Evolutionary conservation across 306 rosid genomes (phyloP), one percentile per base, ranked within the genome.

Genomic region (Sophora flavescens): DNA sequence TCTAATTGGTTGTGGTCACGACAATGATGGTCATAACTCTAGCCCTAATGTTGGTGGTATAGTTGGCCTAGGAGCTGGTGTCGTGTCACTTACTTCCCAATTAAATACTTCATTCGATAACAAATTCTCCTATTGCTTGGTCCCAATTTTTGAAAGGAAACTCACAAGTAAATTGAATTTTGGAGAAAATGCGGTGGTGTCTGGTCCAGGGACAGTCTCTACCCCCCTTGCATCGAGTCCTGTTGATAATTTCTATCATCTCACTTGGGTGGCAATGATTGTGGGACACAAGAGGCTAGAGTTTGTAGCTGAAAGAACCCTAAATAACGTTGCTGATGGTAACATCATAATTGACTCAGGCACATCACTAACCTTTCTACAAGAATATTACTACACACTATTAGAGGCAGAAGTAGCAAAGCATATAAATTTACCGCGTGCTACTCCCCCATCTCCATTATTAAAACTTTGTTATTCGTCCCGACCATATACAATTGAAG

Each of bases 81-180:
- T 4, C 0, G 65, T 42, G 8, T 89, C 91, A 0, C 82, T 89
- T 5, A 41, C 78, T 6, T 7, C 84, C 0, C 91, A 86, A 3
- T 0, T 89, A 33, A 65, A 28, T 4, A 2, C 80, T 5, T 75
- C 86, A 0, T 70, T 73, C 0, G 69, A 2, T 0, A 81, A 85
- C 0, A 89, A 82, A 42, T 89, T 87, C 60, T 82, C 90, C 0
- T 80, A 89, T 45, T 89, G 94, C 50, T 82, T 89, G 64, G 48
- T 81, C 3, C 86, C 87, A 0, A 0, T 63, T 0, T 30, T 7
- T n/a, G 38, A 38, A 1, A 2, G 2, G 0, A 4, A 13, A 0
- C 5, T 2, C 1, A 36, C 50, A 9, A 10, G 63, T 10, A 70
- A 8, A 35, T 2, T 70, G 3, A 51, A 35, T 9, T 70, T 70